Evolutionary conservation across 73 alveolate genomes (phyloP), one percentile per base, ranked within the genome.

Genomic region (Diophrys appendiculata): DNA sequence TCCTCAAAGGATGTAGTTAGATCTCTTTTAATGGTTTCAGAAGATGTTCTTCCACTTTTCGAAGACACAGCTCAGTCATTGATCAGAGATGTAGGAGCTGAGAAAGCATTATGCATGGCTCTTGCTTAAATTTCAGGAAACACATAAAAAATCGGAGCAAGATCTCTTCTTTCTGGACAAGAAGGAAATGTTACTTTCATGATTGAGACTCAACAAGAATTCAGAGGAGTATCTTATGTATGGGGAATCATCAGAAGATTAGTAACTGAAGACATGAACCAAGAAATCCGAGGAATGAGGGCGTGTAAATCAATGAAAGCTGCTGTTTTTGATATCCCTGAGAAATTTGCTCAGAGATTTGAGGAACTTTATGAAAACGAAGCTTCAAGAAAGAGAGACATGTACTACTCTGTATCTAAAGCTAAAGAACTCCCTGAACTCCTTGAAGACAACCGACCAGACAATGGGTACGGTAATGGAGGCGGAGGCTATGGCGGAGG

Each of bases 371-470:
- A 43, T 27, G n/a, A 68, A 29, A 52, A 52, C 31, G 80, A 26
- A 27, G 29, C 28, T 26, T 52, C 67, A 33, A 5, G 43, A 33
- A 68, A 56, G 52, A 18, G 65, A 14, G 56, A 65, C 0, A 33
- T 35, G 52, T 43, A 65, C 64, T 65, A 65, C 60, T n/a, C 18
- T 24, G 26, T 78, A 5, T 56, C 56, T 24, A 52, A 29, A 55
- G 76, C 79, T 32, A 78, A 52, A 33, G 80, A 68, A 35, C 80
- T 78, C 68, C 87, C 87, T 0, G 87, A 78, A 22, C 73, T 78
- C 56, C 33, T 28, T 26, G 87, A 78, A 69, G 33, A 54, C 71
- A 52, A 11, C 75, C 60, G 31, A 14, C 30, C 76, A 54, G 54
- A 32, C 5, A n/a, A 33, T 24, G 74, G 80, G 11, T 33, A 34